These are phyloP conservation scores for Vitis rotundifolia DNA, from an alignment of 164 flowering plant genomes.

Conservation along the genomic window DNA sequence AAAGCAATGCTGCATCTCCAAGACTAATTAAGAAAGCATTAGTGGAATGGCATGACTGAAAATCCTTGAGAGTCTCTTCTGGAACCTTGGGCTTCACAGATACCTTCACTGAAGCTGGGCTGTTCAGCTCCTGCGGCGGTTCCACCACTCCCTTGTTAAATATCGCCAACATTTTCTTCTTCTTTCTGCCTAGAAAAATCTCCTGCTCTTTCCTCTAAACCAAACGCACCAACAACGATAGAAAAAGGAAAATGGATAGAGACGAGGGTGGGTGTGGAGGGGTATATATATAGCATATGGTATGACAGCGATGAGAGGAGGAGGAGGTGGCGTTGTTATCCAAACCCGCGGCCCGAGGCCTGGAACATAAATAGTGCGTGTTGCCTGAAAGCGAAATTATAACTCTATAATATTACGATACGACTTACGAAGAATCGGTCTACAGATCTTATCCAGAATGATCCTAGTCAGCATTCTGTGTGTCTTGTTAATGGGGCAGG, in stretches of 20 bases:
- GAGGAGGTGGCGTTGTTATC: conserved; percentile 24
- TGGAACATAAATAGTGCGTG: neutral
- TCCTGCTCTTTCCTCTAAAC: neutral
- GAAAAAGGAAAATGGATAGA: neutral
- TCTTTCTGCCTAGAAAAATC: neutral
- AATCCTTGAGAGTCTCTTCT: conserved; percentile 38
- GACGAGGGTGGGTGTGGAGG: neutral
- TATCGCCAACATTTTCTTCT: conserved; percentile 53
- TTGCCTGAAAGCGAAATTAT: neutral
- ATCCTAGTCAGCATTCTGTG: too few relatives aligned
- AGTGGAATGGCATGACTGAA: conserved; percentile 27
- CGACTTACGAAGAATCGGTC: too few relatives aligned
- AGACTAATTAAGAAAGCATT: conserved; percentile 42
- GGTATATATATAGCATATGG: conserved; percentile 10
- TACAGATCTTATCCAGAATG: too few relatives aligned
- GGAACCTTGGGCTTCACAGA: conserved; percentile 39
- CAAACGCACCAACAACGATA: neutral
- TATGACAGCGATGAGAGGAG: neutral
- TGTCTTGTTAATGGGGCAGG: too few relatives aligned
- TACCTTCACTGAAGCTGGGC: conserved; percentile 34
- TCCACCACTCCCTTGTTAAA: conserved; percentile 50
- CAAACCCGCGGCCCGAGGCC: conserved; percentile 1
- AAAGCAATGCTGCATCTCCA: conserved; percentile 38
- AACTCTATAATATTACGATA: neutral
- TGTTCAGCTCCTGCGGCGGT: conserved; percentile 58